Percentiles rank a stretch among this genome's conserved stretches.
Evolutionary conservation across 2,329 filamentous ascomycete genomes (phyloP).

Genomic region (Diaporthe ampelina): DNA sequence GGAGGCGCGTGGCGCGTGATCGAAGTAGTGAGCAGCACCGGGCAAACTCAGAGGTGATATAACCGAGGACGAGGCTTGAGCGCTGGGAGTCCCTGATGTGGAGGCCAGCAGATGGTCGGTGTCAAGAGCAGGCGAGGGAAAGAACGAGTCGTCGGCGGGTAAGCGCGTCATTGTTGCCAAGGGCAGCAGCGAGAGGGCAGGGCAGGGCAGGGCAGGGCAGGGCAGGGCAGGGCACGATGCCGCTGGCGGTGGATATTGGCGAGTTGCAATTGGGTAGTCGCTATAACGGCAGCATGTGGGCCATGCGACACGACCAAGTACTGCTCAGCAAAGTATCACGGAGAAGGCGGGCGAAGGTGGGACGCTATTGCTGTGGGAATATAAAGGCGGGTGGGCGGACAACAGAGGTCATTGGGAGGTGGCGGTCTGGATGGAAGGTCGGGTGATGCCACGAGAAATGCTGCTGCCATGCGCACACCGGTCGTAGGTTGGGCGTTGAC

Average conservation of each 20-base stretch:
- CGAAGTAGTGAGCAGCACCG: conserved; percentile 55
- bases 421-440: conserved; percentile 26
- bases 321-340: not conserved
- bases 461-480: conserved; percentile 17
- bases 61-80: conserved; percentile 51
- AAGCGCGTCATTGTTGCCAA: conserved; percentile 55
- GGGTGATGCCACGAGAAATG: conserved; percentile 22
- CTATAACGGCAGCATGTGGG: conserved; percentile 22
- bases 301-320: conserved; percentile 18
- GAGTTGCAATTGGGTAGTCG: conserved; percentile 27
- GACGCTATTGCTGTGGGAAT: conserved; percentile 14
- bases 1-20: conserved; percentile 46
- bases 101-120: conserved; percentile 45
- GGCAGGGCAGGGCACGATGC: conserved; percentile 9
- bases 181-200: conserved; percentile 6
- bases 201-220: not conserved
- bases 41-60: conserved; percentile 58
- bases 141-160: conserved; percentile 57
- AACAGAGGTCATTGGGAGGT: conserved; percentile 16
- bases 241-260: conserved; percentile 34
- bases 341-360: not conserved
- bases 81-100: conserved; percentile 47
- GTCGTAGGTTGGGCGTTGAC: conserved; percentile 22
- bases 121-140: conserved; percentile 56
- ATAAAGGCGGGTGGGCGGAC: conserved; percentile 8